phyloP scores from a whole-genome alignment of 805 yeast species.

The Kluyveromyces aestuarii region DNA sequence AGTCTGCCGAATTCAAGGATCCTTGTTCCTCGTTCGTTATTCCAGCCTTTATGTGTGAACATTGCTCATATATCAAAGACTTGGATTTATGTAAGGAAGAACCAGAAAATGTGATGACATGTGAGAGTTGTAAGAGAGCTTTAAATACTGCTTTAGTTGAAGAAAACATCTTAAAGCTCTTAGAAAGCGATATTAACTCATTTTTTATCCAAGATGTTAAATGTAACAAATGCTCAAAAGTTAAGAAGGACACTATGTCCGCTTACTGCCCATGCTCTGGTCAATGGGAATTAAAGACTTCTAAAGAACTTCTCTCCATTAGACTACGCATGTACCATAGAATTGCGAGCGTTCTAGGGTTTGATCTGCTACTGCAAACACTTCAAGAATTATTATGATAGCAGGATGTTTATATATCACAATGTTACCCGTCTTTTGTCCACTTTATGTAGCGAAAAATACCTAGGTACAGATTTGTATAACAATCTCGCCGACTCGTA shows the following conservation, averaged over 20 bases:
- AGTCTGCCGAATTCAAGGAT: conserved; percentile 59
- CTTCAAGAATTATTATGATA: neutral
- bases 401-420: neutral
- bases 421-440: neutral
- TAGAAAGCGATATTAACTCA: conserved; percentile 43
- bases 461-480: neutral
- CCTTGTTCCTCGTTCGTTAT: conserved; percentile 66
- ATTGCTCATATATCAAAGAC: conserved; percentile 67
- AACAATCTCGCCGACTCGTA: too few species aligned
- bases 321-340: neutral
- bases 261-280: conserved; percentile 86
- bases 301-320: conserved; percentile 25
- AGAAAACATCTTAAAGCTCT: conserved; percentile 63
- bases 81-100: conserved; percentile 75
- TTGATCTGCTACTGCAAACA: neutral
- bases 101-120: conserved; percentile 40
- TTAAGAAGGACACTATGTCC: conserved; percentile 61
- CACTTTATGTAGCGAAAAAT: neutral
- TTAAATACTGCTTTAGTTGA: conserved; percentile 66
- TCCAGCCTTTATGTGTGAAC: conserved; percentile 64
- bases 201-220: conserved; percentile 73
- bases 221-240: conserved; percentile 66
- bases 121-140: conserved; percentile 55
- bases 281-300: conserved; percentile 54
- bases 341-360: neutral